phyloP scores from a whole-genome alignment of 768 basidiomycete genomes.

The Trametes gibbosa region DNA sequence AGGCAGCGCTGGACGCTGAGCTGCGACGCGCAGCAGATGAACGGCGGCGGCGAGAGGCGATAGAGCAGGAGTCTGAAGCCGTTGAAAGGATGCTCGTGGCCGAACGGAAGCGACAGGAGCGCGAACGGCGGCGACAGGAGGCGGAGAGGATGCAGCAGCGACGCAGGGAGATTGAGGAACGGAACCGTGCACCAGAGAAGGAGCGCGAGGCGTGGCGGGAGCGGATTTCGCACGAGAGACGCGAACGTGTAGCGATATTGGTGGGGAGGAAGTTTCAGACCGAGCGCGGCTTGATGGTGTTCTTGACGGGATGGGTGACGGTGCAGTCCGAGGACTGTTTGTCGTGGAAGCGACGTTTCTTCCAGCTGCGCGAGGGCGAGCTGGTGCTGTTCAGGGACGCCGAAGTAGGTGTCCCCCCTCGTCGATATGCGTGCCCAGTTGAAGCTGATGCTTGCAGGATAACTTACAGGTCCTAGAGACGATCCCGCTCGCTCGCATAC shows the following conservation, averaged over 20 bases:
- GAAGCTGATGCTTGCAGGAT: slow-evolving; percentile 19
- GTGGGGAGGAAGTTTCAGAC: slow-evolving; percentile 17
- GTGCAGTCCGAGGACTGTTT: slow-evolving; percentile 27
- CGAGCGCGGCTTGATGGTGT: slow-evolving; percentile 9
- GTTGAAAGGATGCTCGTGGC: slow-evolving; percentile 15
- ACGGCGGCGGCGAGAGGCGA: slow-evolving; percentile 23
- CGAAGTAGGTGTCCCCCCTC: slow-evolving; percentile 22
- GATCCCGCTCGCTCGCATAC: slow-evolving; percentile 20
- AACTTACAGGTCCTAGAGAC: slow-evolving; percentile 21
- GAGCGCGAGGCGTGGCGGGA: slow-evolving; percentile 22
- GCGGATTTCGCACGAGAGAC: slow-evolving; percentile 20
- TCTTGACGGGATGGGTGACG: slow-evolving; percentile 31
- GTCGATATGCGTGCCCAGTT: background rate
- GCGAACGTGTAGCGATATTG: slow-evolving; percentile 15
- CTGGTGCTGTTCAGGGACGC: slow-evolving; percentile 30
- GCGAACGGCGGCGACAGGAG: slow-evolving; percentile 26
- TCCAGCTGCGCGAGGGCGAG: slow-evolving; percentile 25
- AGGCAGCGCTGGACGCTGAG: slow-evolving; percentile 28
- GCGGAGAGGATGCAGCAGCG: slow-evolving; percentile 25
- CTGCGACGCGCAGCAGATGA: slow-evolving; percentile 25
- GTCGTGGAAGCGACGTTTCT: slow-evolving; percentile 34
- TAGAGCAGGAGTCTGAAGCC: slow-evolving; percentile 26
- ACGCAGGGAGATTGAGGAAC: slow-evolving; percentile 22
- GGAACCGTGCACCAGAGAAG: slow-evolving; percentile 8
- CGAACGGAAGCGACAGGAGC: slow-evolving; percentile 24